Conservation (phyloP, 345 rosid species). For the Gossypium australe region DNA sequence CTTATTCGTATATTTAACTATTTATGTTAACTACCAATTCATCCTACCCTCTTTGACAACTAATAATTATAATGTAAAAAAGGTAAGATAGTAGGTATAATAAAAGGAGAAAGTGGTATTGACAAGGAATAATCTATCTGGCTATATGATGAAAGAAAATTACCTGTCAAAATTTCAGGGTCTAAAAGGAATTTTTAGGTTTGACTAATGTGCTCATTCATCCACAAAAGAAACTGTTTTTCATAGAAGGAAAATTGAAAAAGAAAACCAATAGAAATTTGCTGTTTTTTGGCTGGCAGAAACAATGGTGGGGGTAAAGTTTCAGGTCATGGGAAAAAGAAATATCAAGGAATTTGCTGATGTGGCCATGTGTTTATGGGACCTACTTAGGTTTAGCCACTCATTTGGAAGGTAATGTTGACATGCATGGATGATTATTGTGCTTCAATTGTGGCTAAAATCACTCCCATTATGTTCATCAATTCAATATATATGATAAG, state of each 20-base stretch:
- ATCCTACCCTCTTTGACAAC: neutral
- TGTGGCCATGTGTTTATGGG: constrained; percentile 14
- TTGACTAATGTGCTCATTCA: neutral
- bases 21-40: neutral
- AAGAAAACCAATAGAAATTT: neutral
- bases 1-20: too few species aligned
- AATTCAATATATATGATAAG: neutral
- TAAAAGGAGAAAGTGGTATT: neutral
- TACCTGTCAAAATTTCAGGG: neutral
- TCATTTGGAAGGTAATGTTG: neutral
- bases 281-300: constrained; percentile 18
- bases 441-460: neutral
- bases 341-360: neutral
- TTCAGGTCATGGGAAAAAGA: neutral
- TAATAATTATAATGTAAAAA: neutral
- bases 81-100: neutral
- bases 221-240: neutral
- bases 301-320: neutral
- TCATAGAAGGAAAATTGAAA: neutral
- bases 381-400: neutral
- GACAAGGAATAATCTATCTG: neutral
- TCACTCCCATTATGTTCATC: neutral
- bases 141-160: neutral
- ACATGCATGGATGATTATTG: constrained; percentile 4
- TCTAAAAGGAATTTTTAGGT: neutral